These are phyloP conservation scores for Aquilaria agallochum DNA, from an alignment of 441 rosid genomes.

Conservation along the genomic window DNA sequence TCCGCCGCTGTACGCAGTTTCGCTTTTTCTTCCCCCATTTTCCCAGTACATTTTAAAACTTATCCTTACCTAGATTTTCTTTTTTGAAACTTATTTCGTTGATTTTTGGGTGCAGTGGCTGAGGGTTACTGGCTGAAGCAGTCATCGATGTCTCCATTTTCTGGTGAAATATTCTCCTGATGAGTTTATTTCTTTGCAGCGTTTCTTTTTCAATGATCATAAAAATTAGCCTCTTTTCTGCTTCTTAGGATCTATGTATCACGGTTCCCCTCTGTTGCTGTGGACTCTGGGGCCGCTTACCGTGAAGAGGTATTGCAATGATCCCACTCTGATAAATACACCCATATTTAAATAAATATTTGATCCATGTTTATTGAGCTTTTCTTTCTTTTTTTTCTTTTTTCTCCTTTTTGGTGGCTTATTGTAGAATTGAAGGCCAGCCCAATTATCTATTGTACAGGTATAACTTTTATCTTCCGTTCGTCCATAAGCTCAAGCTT, in stretches of 20 bases:
- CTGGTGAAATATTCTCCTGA: conserved; percentile 27
- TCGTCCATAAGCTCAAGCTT: background rate
- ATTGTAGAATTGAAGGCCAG: conserved; percentile 74
- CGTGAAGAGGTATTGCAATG: conserved; percentile 47
- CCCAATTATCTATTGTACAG: conserved; percentile 75
- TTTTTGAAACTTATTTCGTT: conserved; percentile 2
- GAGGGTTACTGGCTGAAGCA: conserved; percentile 74
- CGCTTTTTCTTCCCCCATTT: conserved; percentile 10
- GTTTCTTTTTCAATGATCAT: background rate
- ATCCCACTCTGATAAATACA: background rate
- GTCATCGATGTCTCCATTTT: conserved; percentile 54
- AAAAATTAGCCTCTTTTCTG: conserved; percentile 13
- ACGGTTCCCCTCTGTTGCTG: conserved; percentile 87
- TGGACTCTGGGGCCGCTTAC: conserved; percentile 83
- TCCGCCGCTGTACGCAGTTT: conserved; percentile 77
- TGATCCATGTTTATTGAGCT: background rate
- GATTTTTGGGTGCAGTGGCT: conserved; percentile 32
- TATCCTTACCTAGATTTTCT: too few species aligned
- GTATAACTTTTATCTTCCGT: conserved; percentile 24
- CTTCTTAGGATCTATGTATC: conserved; percentile 93
- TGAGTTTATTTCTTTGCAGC: background rate
- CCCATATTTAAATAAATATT: background rate
- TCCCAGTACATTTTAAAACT: background rate
- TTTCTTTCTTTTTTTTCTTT: background rate
- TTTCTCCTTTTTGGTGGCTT: conserved; percentile 9